phyloP scores from a whole-genome alignment of 2,329 filamentous ascomycete genomes.

The Plenodomus lindquistii region DNA sequence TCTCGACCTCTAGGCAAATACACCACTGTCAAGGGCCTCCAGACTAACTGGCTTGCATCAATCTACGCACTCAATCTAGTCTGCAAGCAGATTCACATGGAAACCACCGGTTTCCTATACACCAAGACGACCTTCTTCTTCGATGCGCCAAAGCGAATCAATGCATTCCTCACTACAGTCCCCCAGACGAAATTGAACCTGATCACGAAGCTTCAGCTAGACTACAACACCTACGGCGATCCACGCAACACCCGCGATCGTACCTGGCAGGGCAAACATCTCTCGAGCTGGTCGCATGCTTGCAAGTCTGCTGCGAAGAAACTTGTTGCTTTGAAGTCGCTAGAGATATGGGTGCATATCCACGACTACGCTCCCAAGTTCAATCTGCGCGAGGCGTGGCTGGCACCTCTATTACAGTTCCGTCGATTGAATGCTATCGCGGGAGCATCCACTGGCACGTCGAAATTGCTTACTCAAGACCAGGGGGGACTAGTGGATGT shows the following conservation, averaged over 20 bases:
- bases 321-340: constrained; percentile 21
- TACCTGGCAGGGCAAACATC: constrained; percentile 33
- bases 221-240: constrained; percentile 35
- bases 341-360: constrained; percentile 27
- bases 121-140: constrained; percentile 35
- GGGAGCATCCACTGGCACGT: neutral
- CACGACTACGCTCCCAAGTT: constrained; percentile 23
- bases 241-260: constrained; percentile 12
- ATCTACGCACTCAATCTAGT: constrained; percentile 33
- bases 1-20: constrained; percentile 22
- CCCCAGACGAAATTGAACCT: constrained; percentile 17
- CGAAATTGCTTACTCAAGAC: neutral
- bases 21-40: constrained; percentile 17
- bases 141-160: constrained; percentile 28
- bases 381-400: constrained; percentile 26
- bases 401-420: constrained; percentile 36
- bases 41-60: constrained; percentile 34
- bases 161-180: constrained; percentile 28
- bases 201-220: constrained; percentile 34
- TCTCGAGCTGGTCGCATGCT: constrained; percentile 22
- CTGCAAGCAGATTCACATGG: constrained; percentile 33
- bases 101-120: constrained; percentile 36
- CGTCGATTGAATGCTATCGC: constrained; percentile 12
- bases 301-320: constrained; percentile 25
- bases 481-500: constrained; percentile 10